phyloP scores from a whole-genome alignment of 352 stramenopile genomes.

The Globisporangium orthogonon region DNA sequence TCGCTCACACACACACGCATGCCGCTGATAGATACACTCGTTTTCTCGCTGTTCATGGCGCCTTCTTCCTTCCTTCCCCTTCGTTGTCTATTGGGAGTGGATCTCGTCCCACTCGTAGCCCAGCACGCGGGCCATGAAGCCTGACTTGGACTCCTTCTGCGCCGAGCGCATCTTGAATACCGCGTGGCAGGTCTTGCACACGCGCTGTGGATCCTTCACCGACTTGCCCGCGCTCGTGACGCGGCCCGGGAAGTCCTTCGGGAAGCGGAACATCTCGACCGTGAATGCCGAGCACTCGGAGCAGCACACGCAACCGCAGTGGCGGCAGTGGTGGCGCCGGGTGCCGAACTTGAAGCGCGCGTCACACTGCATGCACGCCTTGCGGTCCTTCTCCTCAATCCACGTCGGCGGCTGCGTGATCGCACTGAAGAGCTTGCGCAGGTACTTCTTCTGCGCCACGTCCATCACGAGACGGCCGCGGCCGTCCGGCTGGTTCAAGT shows the following conservation, averaged over 20 bases:
- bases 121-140: constrained; percentile 76
- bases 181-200: constrained; percentile 77
- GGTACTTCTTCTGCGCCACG: constrained; percentile 68
- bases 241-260: constrained; percentile 77
- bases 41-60: not conserved
- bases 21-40: constrained; percentile 12
- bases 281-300: constrained; percentile 75
- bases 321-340: constrained; percentile 76
- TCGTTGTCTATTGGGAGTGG: not conserved
- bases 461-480: constrained; percentile 75
- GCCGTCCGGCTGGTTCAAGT: constrained; percentile 65
- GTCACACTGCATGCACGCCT: constrained; percentile 65
- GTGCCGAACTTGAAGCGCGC: constrained; percentile 76
- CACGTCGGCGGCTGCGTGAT: constrained; percentile 71
- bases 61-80: not conserved
- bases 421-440: constrained; percentile 78
- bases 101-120: constrained; percentile 87
- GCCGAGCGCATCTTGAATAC: constrained; percentile 82
- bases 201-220: constrained; percentile 74
- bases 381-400: constrained; percentile 74
- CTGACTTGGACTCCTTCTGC: constrained; percentile 81
- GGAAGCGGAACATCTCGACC: constrained; percentile 76
- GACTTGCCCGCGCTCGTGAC: constrained; percentile 53
- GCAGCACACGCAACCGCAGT: constrained; percentile 83
- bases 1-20: not conserved